Evolutionary conservation across 2,329 filamentous ascomycete species (phyloP).

Genomic region (Hysterium pulicare): DNA sequence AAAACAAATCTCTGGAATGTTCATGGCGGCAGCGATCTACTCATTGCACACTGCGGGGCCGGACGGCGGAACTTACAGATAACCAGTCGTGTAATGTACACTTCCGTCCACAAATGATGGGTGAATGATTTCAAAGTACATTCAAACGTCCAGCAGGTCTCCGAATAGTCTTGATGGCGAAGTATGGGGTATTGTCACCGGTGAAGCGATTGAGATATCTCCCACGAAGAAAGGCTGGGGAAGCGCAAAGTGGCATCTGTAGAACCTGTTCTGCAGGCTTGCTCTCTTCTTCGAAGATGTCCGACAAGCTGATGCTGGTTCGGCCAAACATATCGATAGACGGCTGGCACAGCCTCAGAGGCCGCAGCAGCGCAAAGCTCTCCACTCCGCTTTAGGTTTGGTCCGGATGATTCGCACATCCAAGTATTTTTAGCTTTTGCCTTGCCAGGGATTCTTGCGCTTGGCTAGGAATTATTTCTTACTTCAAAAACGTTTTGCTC

Average conservation of each 20-base stretch:
- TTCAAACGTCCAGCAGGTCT: background rate
- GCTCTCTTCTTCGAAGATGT: background rate
- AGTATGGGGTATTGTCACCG: background rate
- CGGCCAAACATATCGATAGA: constrained; percentile 1
- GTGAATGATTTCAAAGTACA: background rate
- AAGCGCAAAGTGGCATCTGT: constrained; percentile 1
- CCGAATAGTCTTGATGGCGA: background rate
- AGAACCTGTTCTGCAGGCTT: background rate
- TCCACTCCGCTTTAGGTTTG: constrained; percentile 1
- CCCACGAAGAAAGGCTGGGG: background rate
- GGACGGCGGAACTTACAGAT: constrained; percentile 1
- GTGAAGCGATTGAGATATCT: background rate
- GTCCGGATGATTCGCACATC: constrained; percentile 1
- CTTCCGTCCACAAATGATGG: background rate
- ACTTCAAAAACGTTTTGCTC: too few species aligned
- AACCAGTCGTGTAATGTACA: background rate
- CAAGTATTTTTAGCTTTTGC: constrained; percentile 3
- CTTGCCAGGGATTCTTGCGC: background rate
- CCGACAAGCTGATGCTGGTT: background rate
- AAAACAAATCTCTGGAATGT: background rate
- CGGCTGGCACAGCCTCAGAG: constrained; percentile 7
- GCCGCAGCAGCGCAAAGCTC: constrained; percentile 1
- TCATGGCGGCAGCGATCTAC: background rate
- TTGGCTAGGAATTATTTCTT: background rate
- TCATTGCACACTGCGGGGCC: constrained; percentile 1